Evolutionary conservation across 1,284 basidiomycete species (phyloP).

Genomic region (Ceratobasidium sp.): DNA sequence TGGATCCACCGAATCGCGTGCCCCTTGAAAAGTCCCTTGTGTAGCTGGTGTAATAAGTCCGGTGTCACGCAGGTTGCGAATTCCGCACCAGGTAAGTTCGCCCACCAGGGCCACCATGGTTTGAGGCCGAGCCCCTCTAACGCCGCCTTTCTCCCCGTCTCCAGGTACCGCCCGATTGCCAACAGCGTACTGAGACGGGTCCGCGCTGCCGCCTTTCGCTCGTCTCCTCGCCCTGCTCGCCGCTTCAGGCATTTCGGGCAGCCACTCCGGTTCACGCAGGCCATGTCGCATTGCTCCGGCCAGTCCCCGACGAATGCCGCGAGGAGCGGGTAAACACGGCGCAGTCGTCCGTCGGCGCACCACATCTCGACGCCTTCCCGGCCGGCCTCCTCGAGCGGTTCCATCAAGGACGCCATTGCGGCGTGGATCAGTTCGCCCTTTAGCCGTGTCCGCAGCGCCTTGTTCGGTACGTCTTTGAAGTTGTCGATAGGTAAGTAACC

Average conservation of each 20-base stretch:
- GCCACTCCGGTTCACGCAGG: constrained; percentile 27
- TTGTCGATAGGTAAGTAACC: constrained; percentile 46
- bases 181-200: background rate
- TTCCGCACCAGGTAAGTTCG: background rate
- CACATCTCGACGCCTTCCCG: constrained; percentile 11
- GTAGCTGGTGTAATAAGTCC: constrained; percentile 56
- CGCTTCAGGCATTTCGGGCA: constrained; percentile 35
- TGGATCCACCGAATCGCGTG: constrained; percentile 29
- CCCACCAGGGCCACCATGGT: constrained; percentile 26
- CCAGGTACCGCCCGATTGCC: background rate
- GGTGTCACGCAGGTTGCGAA: constrained; percentile 53
- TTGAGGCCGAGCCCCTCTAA: constrained; percentile 12
- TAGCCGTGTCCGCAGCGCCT: background rate
- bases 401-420: constrained; percentile 45
- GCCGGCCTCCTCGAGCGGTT: background rate
- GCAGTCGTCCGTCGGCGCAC: constrained; percentile 47
- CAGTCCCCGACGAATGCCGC: constrained; percentile 48
- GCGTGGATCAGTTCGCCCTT: constrained; percentile 49
- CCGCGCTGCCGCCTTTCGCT: background rate
- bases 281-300: constrained; percentile 42
- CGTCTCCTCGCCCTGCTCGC: background rate
- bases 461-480: background rate
- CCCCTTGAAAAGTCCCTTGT: constrained; percentile 58
- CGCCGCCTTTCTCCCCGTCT: background rate
- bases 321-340: constrained; percentile 49